Percentiles rank a stretch among this genome's conserved stretches.
phyloP scores from a whole-genome alignment of 1,284 basidiomycete species.

The Leccinum variabile region DNA sequence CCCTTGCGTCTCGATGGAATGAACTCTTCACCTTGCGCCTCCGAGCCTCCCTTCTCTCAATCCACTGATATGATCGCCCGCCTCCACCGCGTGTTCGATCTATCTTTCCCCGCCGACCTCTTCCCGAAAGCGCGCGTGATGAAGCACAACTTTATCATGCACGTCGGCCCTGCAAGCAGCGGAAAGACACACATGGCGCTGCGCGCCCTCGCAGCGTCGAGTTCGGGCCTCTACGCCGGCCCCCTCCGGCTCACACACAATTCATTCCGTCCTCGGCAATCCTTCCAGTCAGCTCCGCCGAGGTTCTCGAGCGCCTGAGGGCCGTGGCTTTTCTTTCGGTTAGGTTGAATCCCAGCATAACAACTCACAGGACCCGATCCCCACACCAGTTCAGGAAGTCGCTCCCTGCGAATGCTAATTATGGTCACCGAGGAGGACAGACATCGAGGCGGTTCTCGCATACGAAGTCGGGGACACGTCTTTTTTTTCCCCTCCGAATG shows the following conservation, averaged over 20 bases:
- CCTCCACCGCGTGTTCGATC: no score
- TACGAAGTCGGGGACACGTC: constrained; percentile 9
- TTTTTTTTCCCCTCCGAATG: constrained; percentile 13
- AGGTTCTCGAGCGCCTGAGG: constrained; percentile 21
- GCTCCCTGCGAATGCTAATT: constrained; percentile 24
- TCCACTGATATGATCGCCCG: no score
- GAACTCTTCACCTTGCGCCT: no score
- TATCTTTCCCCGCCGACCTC: no score
- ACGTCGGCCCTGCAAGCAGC: no score
- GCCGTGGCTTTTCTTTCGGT: constrained; percentile 28
- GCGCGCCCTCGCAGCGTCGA: no score
- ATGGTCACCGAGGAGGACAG: constrained; percentile 28
- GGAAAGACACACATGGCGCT: no score
- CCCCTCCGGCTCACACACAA: constrained; percentile 5
- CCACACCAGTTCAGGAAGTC: constrained; percentile 22
- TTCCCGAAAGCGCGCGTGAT: no score
- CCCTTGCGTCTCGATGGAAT: no score
- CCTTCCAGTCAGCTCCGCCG: constrained; percentile 9
- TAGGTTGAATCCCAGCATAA: constrained; percentile 27
- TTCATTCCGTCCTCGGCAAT: constrained; percentile 15
- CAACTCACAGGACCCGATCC: constrained; percentile 19
- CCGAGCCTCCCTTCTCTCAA: no score
- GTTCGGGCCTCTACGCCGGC: no score
- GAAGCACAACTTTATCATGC: no score
- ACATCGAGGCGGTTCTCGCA: constrained; percentile 20